Conservation (phyloP, 2,329 filamentous ascomycete genomes). For the Neurospora sp. region DNA sequence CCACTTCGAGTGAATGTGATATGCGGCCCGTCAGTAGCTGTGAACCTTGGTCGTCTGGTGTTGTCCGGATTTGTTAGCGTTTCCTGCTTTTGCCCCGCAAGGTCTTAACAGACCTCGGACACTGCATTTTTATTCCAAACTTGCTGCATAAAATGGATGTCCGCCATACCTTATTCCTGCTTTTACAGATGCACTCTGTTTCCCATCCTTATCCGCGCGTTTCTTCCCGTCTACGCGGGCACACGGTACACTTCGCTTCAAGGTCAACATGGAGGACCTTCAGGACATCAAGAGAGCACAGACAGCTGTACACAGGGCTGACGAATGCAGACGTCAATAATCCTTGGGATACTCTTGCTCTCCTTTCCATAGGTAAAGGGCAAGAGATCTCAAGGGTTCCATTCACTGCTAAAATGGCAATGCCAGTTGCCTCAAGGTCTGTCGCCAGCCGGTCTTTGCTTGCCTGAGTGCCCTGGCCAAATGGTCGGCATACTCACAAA, state of each 20-base stretch:
- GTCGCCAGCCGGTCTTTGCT: not conserved
- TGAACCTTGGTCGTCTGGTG: not conserved
- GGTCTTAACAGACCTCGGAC: not conserved
- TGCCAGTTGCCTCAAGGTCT: not conserved
- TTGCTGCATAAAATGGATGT: not conserved
- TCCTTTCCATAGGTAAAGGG: not conserved
- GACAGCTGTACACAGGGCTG: not conserved
- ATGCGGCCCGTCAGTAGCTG: not conserved
- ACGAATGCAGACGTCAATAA: not conserved
- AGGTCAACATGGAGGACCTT: not conserved
- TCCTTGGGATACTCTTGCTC: not conserved
- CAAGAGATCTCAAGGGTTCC: not conserved
- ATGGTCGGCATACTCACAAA: not conserved
- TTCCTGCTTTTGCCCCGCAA: not conserved
- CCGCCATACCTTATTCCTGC: not conserved
- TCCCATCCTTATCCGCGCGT: not conserved
- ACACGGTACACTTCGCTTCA: not conserved
- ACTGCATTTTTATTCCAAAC: not conserved
- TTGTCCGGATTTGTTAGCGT: not conserved
- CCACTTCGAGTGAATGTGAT: not conserved
- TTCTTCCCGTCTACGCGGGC: not conserved
- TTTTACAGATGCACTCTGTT: not conserved
- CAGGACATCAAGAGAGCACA: not conserved
- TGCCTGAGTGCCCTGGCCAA: not conserved
- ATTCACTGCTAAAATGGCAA: not conserved